These are phyloP conservation scores for Aspergillus awamori DNA, from an alignment of 2,329 filamentous ascomycete genomes.

Conservation along the genomic window DNA sequence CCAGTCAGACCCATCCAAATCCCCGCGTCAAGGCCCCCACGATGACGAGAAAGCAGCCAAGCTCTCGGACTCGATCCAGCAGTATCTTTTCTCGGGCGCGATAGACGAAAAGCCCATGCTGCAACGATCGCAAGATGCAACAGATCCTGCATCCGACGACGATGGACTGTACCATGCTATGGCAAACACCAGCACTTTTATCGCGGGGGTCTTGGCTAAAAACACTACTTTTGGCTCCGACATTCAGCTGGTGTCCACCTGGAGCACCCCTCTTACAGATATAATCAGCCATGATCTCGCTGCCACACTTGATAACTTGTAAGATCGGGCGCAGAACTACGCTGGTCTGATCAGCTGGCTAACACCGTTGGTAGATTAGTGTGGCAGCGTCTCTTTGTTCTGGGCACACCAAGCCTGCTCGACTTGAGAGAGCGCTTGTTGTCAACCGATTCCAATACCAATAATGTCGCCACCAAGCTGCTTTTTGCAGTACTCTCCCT, in stretches of 20 bases:
- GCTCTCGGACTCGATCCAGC: not conserved
- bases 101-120: not conserved
- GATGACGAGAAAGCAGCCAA: not conserved
- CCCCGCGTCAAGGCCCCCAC: not conserved
- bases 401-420: conserved; percentile 17
- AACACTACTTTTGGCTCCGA: conserved; percentile 13
- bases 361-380: conserved; percentile 13
- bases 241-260: conserved; percentile 4
- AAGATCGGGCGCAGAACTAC: not conserved
- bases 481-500: conserved; percentile 21
- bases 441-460: not conserved
- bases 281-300: conserved; percentile 1
- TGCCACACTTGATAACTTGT: not conserved
- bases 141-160: not conserved
- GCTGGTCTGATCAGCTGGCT: not conserved
- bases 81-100: not conserved
- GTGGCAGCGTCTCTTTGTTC: conserved; percentile 22
- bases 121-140: not conserved
- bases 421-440: conserved; percentile 15
- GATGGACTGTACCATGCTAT: conserved; percentile 15
- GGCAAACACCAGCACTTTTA: conserved; percentile 12
- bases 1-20: not conserved
- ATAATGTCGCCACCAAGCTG: conserved; percentile 18
- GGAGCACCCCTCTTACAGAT: conserved; percentile 6
- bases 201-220: conserved; percentile 15